Base-by-base conservation (phyloP, 768 basidiomycete species). In the Pleurotus eryngii region DNA sequence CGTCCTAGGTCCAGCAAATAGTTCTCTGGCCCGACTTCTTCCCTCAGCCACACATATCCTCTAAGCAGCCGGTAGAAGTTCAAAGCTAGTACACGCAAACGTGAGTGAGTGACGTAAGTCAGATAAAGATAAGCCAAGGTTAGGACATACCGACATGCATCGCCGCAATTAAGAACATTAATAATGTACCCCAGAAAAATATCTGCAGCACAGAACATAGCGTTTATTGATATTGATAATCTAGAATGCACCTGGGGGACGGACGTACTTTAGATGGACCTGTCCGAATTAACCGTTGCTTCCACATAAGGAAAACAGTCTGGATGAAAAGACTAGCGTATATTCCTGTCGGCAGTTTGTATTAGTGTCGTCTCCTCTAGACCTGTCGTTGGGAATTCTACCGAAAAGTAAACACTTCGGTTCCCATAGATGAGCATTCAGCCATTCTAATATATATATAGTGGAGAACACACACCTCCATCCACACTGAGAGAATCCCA, bases 41-140 rank as follows among this genome's bases (percentile, higher is more conserved):
- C 56, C 8, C 39, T 37, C 18, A 64, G 46, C 48, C 47, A 60
- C 9, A 60, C 61, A 54, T 66, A 66, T 4, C 57, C 65, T 15
- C 50, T 47, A 15, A 66, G 56, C 30, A 66, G 58, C 15, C 64
- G 55, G 47, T 63, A 63, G 9, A 65, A 39, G 48, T 64, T 65
- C 24, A 66, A 43, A 22, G 37, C 65, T 65, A 20, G 43, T 35
- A 35, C 8, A 35, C 11, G 9, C 30, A 35, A 9, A 11, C 9
- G 30, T 35, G 20, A 7, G 49, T 49, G 42, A 15, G n/a, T n/a
- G 11, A 49, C 14, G 20, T 20, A 14, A 48, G 5, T 15, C 4
- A 9, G 30, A 35, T 35, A 3, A 35, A 35, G 30, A 35, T 11
- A 49, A 49, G 11, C 24, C 24, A 5, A 30, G 11, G 30, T 9